Conservation (phyloP, 768 basidiomycete genomes). For the Gloeopeniophorella convolvens region DNA sequence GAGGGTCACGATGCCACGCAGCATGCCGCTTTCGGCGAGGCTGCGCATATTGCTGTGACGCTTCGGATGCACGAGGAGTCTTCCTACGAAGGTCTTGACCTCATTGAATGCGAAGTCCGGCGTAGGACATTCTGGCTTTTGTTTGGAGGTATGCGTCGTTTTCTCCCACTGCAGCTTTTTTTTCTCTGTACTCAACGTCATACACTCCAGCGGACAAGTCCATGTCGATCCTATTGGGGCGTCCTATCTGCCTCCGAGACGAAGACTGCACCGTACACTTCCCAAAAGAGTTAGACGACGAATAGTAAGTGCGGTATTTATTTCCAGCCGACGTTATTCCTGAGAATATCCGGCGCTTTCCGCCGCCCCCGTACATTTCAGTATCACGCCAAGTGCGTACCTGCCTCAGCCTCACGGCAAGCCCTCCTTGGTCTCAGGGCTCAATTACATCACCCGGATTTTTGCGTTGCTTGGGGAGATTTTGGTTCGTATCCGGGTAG, state of each 20-base stretch:
- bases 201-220: constrained; percentile 79
- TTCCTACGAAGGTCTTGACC: constrained; percentile 75
- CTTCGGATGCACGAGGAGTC: constrained; percentile 84
- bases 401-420: constrained; percentile 83
- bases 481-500: constrained; percentile 77
- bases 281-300: constrained; percentile 83
- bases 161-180: constrained; percentile 6
- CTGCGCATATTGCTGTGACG: constrained; percentile 75
- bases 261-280: constrained; percentile 89
- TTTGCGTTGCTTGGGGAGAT: constrained; percentile 85
- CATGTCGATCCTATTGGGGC: constrained; percentile 76
- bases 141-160: constrained; percentile 61
- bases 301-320: constrained; percentile 58
- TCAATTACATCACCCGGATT: constrained; percentile 82
- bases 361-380: constrained; percentile 23
- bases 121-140: constrained; percentile 84
- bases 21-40: constrained; percentile 83
- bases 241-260: constrained; percentile 80
- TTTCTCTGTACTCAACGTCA: constrained; percentile 2
- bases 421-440: constrained; percentile 78
- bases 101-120: constrained; percentile 84
- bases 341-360: constrained; percentile 6
- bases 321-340: constrained; percentile 18
- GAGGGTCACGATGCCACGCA: constrained; percentile 84
- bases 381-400: constrained; percentile 81